Evolutionary conservation across 2,329 filamentous ascomycete species (phyloP).

Genomic region (Pseudogymnoascus verrucosus): DNA sequence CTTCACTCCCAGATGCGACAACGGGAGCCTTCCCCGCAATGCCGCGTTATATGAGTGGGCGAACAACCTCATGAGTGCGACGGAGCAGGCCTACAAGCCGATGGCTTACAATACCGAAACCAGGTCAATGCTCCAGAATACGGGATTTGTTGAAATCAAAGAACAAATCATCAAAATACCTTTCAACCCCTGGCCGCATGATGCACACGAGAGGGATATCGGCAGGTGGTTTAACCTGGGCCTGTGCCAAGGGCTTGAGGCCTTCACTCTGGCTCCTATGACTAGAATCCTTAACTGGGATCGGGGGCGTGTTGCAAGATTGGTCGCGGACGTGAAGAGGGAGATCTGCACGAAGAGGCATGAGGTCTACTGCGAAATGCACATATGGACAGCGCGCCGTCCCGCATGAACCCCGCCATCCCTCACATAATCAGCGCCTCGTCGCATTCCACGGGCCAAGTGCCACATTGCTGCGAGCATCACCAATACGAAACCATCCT

Average conservation of each 20-base stretch:
- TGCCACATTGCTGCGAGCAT: background rate
- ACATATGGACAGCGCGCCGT: conserved; percentile 27
- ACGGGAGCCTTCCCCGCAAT: conserved; percentile 49
- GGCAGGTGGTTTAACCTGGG: conserved; percentile 80
- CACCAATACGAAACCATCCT: background rate
- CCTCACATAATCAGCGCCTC: background rate
- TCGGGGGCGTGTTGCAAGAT: conserved; percentile 50
- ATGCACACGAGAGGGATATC: conserved; percentile 57
- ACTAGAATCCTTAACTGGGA: conserved; percentile 55
- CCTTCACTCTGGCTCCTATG: conserved; percentile 66
- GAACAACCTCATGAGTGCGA: conserved; percentile 57
- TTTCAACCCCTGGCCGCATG: conserved; percentile 63
- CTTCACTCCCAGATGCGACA: conserved; percentile 65
- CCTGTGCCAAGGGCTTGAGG: conserved; percentile 64
- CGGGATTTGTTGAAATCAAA: conserved; percentile 74
- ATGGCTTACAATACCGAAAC: conserved; percentile 58
- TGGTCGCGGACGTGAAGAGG: conserved; percentile 54
- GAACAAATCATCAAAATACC: conserved; percentile 63
- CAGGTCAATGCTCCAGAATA: conserved; percentile 51
- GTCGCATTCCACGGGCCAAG: background rate
- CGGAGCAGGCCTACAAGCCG: conserved; percentile 54
- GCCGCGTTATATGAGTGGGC: conserved; percentile 63
- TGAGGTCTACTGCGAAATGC: conserved; percentile 67
- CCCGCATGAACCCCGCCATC: conserved; percentile 12
- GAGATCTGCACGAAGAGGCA: conserved; percentile 63